phyloP scores from a whole-genome alignment of 2,329 filamentous ascomycete species.

The Amauroascus niger region DNA sequence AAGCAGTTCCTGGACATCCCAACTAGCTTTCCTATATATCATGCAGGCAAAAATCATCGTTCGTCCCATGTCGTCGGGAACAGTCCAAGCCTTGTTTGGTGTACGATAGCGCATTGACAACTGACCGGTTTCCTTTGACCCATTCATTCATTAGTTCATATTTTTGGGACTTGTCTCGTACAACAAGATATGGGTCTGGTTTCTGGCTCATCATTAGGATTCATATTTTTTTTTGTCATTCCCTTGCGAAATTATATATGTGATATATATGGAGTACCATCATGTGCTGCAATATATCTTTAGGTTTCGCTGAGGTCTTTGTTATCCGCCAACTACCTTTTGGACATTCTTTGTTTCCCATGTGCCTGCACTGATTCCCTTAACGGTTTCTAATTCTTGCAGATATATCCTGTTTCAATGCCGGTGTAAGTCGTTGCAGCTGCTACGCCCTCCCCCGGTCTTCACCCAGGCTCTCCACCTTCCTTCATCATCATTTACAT shows the following conservation, averaged over 20 bases:
- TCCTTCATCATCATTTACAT: slow-evolving; percentile 5
- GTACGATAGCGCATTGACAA: slow-evolving; percentile 6
- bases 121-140: slow-evolving; percentile 6
- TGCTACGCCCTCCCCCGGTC: background rate
- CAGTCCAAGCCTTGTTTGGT: slow-evolving; percentile 2
- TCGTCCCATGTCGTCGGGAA: slow-evolving; percentile 10
- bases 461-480: slow-evolving; percentile 3
- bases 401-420: slow-evolving; percentile 11
- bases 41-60: slow-evolving; percentile 10
- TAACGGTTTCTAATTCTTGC: slow-evolving; percentile 9
- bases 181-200: slow-evolving; percentile 7
- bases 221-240: background rate
- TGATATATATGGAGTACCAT: slow-evolving; percentile 8
- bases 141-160: slow-evolving; percentile 6
- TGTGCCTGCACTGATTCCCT: slow-evolving; percentile 9
- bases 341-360: slow-evolving; percentile 10
- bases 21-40: slow-evolving; percentile 11
- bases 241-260: slow-evolving; percentile 4
- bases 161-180: slow-evolving; percentile 8
- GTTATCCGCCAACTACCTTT: slow-evolving; percentile 10
- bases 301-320: slow-evolving; percentile 11
- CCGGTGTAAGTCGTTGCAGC: slow-evolving; percentile 6
- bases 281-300: slow-evolving; percentile 11
- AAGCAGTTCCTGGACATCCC: slow-evolving; percentile 5
- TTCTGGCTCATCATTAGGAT: slow-evolving; percentile 9